phyloP scores from a whole-genome alignment of 495 filamentous ascomycete genomes.

The Hypoxylon fuscum region DNA sequence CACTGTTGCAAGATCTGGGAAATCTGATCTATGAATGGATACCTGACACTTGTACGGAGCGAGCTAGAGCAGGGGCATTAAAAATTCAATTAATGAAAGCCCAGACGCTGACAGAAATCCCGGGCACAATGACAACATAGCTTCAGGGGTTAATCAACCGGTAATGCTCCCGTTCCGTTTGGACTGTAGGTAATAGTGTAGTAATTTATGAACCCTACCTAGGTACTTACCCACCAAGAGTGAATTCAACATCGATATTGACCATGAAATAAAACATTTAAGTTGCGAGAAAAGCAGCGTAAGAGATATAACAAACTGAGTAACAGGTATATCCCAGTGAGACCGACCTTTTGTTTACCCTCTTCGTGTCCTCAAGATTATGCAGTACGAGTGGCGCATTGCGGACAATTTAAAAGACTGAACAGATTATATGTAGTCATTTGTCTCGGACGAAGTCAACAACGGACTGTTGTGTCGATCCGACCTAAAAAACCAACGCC shows the following conservation, averaged over 20 bases:
- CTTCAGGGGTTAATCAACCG: constrained; percentile 16
- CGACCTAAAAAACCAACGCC: constrained; percentile 21
- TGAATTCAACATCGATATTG: not conserved
- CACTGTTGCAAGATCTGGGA: constrained; percentile 27
- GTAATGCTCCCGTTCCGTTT: constrained; percentile 1
- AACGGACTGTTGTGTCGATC: constrained; percentile 8
- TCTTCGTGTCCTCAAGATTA: constrained; percentile 15
- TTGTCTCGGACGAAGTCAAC: constrained; percentile 23
- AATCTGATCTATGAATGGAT: constrained; percentile 25
- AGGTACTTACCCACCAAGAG: not conserved
- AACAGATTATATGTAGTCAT: not conserved
- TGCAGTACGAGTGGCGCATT: constrained; percentile 16
- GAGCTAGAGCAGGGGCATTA: constrained; percentile 1
- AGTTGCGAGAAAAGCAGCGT: too few species aligned
- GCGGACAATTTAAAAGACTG: constrained; percentile 12
- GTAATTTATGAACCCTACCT: constrained; percentile 4
- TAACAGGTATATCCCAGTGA: too few species aligned
- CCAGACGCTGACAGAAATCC: constrained; percentile 19
- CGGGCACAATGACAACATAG: constrained; percentile 30
- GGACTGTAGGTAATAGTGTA: not conserved
- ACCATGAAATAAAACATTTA: too few species aligned
- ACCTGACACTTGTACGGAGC: constrained; percentile 21
- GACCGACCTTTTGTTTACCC: constrained; percentile 16
- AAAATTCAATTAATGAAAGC: constrained; percentile 26
- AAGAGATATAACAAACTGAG: too few species aligned